phyloP scores from a whole-genome alignment of 2,329 filamentous ascomycete species.

The Fusarium nematophilum region DNA sequence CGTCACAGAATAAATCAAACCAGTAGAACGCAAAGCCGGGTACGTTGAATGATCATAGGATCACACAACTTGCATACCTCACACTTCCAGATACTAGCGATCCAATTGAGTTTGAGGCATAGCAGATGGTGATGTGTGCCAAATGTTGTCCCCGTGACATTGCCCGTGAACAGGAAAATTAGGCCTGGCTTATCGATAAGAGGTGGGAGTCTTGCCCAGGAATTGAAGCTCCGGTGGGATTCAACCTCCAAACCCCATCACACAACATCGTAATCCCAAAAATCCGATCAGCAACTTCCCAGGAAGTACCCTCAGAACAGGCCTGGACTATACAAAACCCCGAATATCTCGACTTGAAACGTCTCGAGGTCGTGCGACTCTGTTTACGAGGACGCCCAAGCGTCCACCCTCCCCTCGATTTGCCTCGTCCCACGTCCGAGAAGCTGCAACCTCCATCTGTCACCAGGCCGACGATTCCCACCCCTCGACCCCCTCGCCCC shows the following conservation, averaged over 20 bases:
- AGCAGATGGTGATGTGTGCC: too few relatives aligned
- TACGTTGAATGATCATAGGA: too few relatives aligned
- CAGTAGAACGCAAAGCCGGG: too few relatives aligned
- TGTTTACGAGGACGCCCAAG: slow-evolving; percentile 10
- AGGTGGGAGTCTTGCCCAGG: slow-evolving; percentile 32
- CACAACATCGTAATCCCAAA: slow-evolving; percentile 37
- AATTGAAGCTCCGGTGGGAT: slow-evolving; percentile 26
- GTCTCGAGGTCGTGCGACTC: slow-evolving; percentile 10
- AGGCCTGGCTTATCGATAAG: slow-evolving; percentile 47
- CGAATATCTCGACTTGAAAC: slow-evolving; percentile 1
- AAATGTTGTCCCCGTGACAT: too few relatives aligned
- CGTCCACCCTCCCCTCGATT: slow-evolving; percentile 32
- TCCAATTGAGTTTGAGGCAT: too few relatives aligned
- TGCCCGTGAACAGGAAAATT: background rate
- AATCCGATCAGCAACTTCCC: slow-evolving; percentile 15
- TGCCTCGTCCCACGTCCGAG: slow-evolving; percentile 22
- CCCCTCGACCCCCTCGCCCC: slow-evolving; percentile 10
- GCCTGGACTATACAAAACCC: slow-evolving; percentile 1
- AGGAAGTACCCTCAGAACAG: background rate
- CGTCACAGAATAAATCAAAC: too few relatives aligned
- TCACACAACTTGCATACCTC: too few relatives aligned
- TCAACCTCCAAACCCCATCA: slow-evolving; percentile 40
- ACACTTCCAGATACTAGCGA: too few relatives aligned
- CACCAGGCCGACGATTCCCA: slow-evolving; percentile 18
- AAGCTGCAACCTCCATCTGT: slow-evolving; percentile 19